phyloP scores from a whole-genome alignment of 2,329 filamentous ascomycete species.

The Botrytis paeoniae region DNA sequence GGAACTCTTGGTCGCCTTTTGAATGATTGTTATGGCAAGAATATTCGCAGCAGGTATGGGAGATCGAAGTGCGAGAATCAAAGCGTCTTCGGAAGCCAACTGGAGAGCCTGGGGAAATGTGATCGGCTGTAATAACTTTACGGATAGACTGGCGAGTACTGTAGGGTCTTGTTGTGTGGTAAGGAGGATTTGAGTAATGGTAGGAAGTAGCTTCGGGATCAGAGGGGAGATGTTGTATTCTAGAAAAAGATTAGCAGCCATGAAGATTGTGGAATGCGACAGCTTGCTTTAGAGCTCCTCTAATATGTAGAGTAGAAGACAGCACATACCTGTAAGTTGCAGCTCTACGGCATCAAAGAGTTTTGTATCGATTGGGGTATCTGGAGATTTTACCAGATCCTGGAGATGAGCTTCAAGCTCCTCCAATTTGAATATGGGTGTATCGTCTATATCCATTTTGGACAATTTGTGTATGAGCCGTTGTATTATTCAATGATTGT shows the following conservation, averaged over 20 bases:
- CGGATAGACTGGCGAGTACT: constrained; percentile 50
- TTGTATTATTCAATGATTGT: background rate
- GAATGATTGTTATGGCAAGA: constrained; percentile 54
- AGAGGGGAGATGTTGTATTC: constrained; percentile 52
- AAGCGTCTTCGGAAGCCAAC: constrained; percentile 49
- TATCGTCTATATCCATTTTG: constrained; percentile 13
- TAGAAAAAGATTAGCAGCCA: constrained; percentile 32
- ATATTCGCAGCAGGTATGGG: constrained; percentile 55
- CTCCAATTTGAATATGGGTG: constrained; percentile 41
- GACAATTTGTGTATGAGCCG: background rate
- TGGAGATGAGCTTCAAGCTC: constrained; percentile 55
- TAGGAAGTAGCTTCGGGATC: constrained; percentile 52
- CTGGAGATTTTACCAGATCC: constrained; percentile 46
- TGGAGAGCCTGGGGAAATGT: constrained; percentile 50
- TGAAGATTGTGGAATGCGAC: background rate
- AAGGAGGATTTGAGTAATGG: constrained; percentile 52
- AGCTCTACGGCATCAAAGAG: constrained; percentile 59
- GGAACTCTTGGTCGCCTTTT: constrained; percentile 51
- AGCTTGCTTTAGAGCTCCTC: background rate
- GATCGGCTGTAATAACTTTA: constrained; percentile 55
- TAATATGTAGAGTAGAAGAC: background rate
- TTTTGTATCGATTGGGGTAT: constrained; percentile 45
- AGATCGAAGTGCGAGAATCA: constrained; percentile 53
- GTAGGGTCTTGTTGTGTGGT: constrained; percentile 50
- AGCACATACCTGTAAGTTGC: constrained; percentile 51